These are phyloP conservation scores for Cyclostephanos invisitatus DNA, from an alignment of 108 stramenopile genomes.

Conservation along the genomic window DNA sequence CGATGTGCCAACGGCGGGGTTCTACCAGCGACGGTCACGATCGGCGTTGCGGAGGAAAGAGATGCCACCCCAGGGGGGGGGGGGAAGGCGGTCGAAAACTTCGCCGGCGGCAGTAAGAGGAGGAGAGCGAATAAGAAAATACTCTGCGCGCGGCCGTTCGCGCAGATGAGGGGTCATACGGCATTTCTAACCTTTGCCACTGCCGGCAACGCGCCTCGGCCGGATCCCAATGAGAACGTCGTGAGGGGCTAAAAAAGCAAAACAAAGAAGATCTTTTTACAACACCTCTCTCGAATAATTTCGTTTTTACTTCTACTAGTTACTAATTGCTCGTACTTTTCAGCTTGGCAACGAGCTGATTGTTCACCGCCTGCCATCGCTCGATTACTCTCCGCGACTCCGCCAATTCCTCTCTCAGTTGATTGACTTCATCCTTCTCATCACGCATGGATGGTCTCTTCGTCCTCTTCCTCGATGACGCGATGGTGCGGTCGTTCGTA, in stretches of 20 bases:
- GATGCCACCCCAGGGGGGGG: constrained; percentile 18
- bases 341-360: constrained; percentile 24
- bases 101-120: constrained; percentile 15
- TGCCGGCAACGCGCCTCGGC: constrained; percentile 56
- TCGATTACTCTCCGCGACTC: constrained; percentile 52
- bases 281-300: neutral
- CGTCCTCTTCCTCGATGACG: constrained; percentile 5
- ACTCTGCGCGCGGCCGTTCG: constrained; percentile 75
- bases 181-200: constrained; percentile 96
- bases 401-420: constrained; percentile 54
- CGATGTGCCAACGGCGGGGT: constrained; percentile 24
- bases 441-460: constrained; percentile 1
- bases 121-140: constrained; percentile 39
- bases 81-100: neutral
- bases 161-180: constrained; percentile 93
- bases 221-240: constrained; percentile 39
- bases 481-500: neutral
- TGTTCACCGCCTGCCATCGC: constrained; percentile 77
- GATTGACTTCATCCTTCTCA: constrained; percentile 39
- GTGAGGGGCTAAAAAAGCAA: neutral
- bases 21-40: constrained; percentile 15
- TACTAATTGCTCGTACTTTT: neutral
- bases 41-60: constrained; percentile 9
- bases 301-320: neutral
- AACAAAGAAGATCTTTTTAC: constrained; percentile 1